Base-by-base conservation (phyloP, 345 rosid species). In the Viola odorata region DNA sequence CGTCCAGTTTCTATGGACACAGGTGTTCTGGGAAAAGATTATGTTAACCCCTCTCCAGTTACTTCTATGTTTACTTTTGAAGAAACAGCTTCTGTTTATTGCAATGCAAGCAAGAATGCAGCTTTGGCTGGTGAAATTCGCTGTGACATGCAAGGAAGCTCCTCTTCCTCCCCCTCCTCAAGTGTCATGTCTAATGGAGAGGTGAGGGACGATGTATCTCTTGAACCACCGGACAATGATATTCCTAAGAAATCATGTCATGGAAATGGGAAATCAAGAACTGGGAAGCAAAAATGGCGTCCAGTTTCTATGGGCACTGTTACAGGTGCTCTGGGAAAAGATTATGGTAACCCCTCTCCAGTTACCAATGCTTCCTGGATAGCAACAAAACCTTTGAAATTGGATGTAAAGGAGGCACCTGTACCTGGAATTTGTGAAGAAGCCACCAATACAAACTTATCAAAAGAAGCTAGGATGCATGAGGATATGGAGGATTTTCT, bases 1-100 rank as follows among this genome's bases (percentile, higher is more conserved):
- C 59, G 55, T 50, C 71, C 81, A 36, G 81, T 73, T 55, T 82
- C 91, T 7, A 78, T 64, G 44, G 84, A 88, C 57, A 82, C 86
- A 15, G 68, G 76, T 68, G 49, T 82, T 64, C 49, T 76, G 7
- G 89, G 78, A 45, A 82, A 78, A 71, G 78, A 67, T 16, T 78
- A 82, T 69, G 15, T 74, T 51, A 69, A 62, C 52, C 54, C 77
- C 12, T 45, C 37, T 17, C 78, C 78, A 48, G 54, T 15, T 48
- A 51, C 61, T 13, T 62, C 84, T 32, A 12, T 32, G 7, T 73
- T 69, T 72, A 65, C 87, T 10, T 67, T 74, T 4, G 64, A 80
- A 58, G 75, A 73, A 53, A 78, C 78, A 54, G 81, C 81, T 53
- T 69, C 76, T 67, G 85, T 81, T 70, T 80, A 71, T 44, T 48